Evolutionary conservation across 176 grass and related monocot genomes (phyloP).

Genomic region (Pontederia paniculata): DNA sequence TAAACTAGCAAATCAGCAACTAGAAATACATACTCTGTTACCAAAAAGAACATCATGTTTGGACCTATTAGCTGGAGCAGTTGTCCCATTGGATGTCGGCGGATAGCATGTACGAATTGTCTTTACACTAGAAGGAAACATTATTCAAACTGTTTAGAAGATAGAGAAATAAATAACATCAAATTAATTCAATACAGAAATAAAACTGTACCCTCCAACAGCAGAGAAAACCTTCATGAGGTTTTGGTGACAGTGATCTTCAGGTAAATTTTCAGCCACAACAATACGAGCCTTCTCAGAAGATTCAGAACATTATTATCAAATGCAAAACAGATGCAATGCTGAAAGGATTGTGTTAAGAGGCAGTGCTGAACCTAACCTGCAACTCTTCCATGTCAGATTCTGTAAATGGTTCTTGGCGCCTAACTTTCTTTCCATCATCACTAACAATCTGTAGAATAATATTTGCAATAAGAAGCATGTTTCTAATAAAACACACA

Average conservation of each 20-base stretch:
- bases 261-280: conserved; percentile 94
- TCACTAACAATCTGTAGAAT: conserved; percentile 64
- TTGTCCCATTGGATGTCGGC: conserved; percentile 67
- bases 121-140: conserved; percentile 61
- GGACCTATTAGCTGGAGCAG: conserved; percentile 71
- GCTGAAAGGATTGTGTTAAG: conserved; percentile 4
- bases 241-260: conserved; percentile 99
- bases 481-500: conserved; percentile 2
- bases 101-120: conserved; percentile 98
- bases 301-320: conserved; percentile 7
- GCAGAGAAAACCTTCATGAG: conserved; percentile 93
- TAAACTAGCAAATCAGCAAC: not conserved
- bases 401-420: conserved; percentile 64
- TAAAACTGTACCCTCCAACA: conserved; percentile 64
- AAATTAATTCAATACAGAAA: not conserved
- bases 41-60: conserved; percentile 99
- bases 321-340: conserved; percentile 5
- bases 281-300: conserved; percentile 67
- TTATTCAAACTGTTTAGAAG: conserved; percentile 1
- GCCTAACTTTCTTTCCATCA: conserved; percentile 89
- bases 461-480: conserved; percentile 20
- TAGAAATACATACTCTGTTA: conserved; percentile 58
- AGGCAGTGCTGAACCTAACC: conserved; percentile 22
- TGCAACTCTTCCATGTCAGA: conserved; percentile 89
- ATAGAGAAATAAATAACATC: not conserved